A percentile compares a stretch with the other conserved stretches of the same genome.
phyloP scores from a whole-genome alignment of 139 green algal species.

The Diplosphaera chodatii region DNA sequence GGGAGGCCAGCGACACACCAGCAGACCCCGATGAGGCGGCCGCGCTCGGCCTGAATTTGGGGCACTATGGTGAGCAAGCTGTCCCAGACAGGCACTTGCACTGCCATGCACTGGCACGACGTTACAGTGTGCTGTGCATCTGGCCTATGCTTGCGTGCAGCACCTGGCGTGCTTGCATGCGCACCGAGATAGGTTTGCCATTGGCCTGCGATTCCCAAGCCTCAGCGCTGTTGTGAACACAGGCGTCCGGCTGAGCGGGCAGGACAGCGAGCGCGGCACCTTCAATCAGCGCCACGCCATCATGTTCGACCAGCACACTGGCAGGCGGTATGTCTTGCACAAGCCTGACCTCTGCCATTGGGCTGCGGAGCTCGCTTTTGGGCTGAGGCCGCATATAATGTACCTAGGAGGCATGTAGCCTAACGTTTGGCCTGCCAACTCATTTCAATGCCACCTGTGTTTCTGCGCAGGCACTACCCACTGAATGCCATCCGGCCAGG shows the following conservation, averaged over 20 bases:
- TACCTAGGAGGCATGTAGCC: too few species aligned
- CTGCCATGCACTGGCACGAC: neutral
- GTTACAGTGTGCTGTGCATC: too few species aligned
- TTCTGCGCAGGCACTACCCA: conserved; percentile 19
- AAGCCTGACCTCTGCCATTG: too few species aligned
- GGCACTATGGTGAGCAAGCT: conserved; percentile 30
- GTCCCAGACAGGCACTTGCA: too few species aligned
- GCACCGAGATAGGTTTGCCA: too few species aligned
- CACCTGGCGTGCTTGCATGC: too few species aligned
- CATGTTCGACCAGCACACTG: conserved; percentile 51
- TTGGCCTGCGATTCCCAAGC: too few species aligned
- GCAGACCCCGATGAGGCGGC: neutral
- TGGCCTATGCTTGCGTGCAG: too few species aligned
- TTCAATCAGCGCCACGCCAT: conserved; percentile 78
- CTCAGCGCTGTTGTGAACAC: neutral
- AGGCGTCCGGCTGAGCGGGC: conserved; percentile 58
- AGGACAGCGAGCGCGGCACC: conserved; percentile 77
- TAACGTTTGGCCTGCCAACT: too few species aligned
- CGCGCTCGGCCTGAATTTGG: conserved; percentile 37
- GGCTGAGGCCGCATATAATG: too few species aligned
- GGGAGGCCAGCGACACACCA: too few species aligned
- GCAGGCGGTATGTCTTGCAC: conserved; percentile 4
- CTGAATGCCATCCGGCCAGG: conserved; percentile 50
- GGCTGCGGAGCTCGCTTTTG: too few species aligned
- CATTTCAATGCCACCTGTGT: neutral